Evolutionary conservation across 345 rosid genomes (phyloP).

Genomic region (Aquilaria sinensis): DNA sequence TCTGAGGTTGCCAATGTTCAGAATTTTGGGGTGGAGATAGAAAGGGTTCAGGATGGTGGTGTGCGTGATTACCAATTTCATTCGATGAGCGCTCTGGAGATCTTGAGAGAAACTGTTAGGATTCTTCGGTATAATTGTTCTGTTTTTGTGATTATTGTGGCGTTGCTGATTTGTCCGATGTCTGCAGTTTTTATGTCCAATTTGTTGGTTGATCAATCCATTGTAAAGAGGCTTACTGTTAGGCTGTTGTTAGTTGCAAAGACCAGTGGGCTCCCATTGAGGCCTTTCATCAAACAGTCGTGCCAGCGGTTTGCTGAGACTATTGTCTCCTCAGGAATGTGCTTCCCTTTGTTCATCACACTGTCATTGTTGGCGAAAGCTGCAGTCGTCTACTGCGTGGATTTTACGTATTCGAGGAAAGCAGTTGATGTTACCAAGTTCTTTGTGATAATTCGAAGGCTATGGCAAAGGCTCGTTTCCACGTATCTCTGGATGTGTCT

Average conservation of each 20-base stretch:
- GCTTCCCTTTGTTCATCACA: conserved; percentile 74
- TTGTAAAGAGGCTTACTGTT: conserved; percentile 49
- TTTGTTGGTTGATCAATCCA: conserved; percentile 55
- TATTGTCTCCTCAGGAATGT: conserved; percentile 53
- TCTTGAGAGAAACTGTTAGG: conserved; percentile 78
- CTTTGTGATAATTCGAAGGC: conserved; percentile 31
- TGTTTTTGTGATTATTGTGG: conserved; percentile 54
- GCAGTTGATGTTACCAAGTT: conserved; percentile 45
- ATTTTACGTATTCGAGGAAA: conserved; percentile 65
- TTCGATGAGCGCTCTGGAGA: conserved; percentile 78
- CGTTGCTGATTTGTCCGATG: conserved; percentile 73
- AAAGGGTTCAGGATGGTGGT: conserved; percentile 19
- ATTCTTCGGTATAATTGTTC: conserved; percentile 66
- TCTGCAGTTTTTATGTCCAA: conserved; percentile 65
- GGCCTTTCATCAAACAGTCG: conserved; percentile 54
- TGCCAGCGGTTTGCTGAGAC: conserved; percentile 66
- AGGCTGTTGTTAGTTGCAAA: conserved; percentile 62
- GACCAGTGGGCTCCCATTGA: conserved; percentile 67
- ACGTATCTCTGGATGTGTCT: conserved; percentile 71
- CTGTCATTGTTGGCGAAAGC: conserved; percentile 58
- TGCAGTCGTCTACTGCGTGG: conserved; percentile 76
- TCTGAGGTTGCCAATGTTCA: conserved; percentile 28
- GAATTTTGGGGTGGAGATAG: conserved; percentile 37
- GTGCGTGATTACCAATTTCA: conserved; percentile 27
- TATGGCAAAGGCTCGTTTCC: conserved; percentile 58